Percentiles rank a stretch among this genome's conserved stretches.
phyloP scores from a whole-genome alignment of 257 asterid species.

The Fraxinus americana region DNA sequence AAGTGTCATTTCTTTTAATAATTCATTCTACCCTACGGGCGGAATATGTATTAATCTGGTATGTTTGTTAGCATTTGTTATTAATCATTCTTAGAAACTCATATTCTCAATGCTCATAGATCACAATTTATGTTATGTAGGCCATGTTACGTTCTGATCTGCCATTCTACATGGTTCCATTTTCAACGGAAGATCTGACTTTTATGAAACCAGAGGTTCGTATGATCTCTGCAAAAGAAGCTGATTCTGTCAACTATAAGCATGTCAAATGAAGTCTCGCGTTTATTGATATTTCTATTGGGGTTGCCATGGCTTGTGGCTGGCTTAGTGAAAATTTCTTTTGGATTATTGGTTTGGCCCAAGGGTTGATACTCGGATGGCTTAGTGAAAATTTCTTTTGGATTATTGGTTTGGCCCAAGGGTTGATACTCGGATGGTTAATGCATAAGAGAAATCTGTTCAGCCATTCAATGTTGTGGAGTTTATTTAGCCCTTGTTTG shows the following conservation, averaged over 20 bases:
- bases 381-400: neutral
- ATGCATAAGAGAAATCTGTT: neutral
- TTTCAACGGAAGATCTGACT: conserved; percentile 59
- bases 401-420: neutral
- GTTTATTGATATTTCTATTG: neutral
- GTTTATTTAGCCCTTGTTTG: neutral
- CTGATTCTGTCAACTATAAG: neutral
- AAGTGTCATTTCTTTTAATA: neutral
- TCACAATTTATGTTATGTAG: conserved; percentile 41
- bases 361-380: neutral
- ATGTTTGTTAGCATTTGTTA: conserved; percentile 26
- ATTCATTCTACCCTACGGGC: neutral
- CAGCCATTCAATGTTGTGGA: neutral
- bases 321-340: neutral
- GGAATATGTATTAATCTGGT: conserved; percentile 19
- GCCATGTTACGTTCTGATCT: conserved; percentile 92
- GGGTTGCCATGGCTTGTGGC: neutral
- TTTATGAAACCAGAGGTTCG: conserved; percentile 87
- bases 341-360: conserved; percentile 2
- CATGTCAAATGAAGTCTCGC: conserved; percentile 6
- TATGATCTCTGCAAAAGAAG: conserved; percentile 18
- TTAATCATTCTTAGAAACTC: conserved; percentile 23
- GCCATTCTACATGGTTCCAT: conserved; percentile 95
- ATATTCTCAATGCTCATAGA: conserved; percentile 29
- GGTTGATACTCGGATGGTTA: neutral